Percentiles rank a stretch among this genome's conserved stretches.
Evolutionary conservation across 2,329 filamentous ascomycete species (phyloP).

Genomic region (Kalmusia sp.): DNA sequence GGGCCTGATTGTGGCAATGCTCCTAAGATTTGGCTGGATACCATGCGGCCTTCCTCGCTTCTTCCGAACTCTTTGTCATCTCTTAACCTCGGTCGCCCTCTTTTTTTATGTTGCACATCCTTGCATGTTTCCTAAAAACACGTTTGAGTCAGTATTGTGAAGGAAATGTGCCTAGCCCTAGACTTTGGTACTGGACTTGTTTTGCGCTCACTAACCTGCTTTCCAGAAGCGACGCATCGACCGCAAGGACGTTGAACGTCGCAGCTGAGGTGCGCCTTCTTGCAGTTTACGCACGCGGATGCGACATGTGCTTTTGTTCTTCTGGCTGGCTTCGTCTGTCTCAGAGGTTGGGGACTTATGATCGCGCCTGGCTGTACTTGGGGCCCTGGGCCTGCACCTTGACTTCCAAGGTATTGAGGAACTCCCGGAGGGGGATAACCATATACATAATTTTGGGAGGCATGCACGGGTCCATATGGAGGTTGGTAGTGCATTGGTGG

Average conservation of each 20-base stretch:
- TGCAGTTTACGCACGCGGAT: conserved; percentile 85
- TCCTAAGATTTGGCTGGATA: conserved; percentile 33
- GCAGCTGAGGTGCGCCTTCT: conserved; percentile 77
- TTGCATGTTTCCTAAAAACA: conserved; percentile 71
- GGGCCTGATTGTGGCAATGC: conserved; percentile 24
- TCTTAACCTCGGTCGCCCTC: conserved; percentile 77
- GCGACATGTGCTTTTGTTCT: conserved; percentile 80
- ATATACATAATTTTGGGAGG: conserved; percentile 38
- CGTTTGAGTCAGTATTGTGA: conserved; percentile 22
- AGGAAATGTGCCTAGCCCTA: no score
- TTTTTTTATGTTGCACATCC: conserved; percentile 86
- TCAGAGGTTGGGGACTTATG: conserved; percentile 37
- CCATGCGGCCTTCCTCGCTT: conserved; percentile 36
- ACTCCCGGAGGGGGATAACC: conserved; percentile 32
- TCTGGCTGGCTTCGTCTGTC: conserved; percentile 44
- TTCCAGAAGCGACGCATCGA: conserved; percentile 78
- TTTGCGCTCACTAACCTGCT: conserved; percentile 57
- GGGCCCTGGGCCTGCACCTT: conserved; percentile 30
- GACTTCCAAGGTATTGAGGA: conserved; percentile 33
- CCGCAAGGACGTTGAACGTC: conserved; percentile 77
- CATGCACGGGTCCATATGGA: conserved; percentile 30
- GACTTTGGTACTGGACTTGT: not conserved
- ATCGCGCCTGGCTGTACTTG: conserved; percentile 42
- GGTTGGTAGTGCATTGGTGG: conserved; percentile 35
- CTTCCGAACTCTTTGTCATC: conserved; percentile 57